These are phyloP conservation scores for Teunomyces lycoperdinae DNA, from an alignment of 805 yeast species.

Conservation along the genomic window DNA sequence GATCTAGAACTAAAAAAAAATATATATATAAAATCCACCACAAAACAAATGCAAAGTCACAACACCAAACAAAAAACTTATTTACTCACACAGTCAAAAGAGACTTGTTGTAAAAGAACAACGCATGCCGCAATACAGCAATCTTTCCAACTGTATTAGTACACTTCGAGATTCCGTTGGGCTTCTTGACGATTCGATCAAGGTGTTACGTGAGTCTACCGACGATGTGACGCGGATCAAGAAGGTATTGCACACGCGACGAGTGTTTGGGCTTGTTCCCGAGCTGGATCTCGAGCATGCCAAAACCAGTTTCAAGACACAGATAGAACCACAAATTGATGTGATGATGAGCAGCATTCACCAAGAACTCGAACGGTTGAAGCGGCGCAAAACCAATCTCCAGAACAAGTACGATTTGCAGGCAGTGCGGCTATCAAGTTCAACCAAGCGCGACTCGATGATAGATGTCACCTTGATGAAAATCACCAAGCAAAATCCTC, in stretches of 20 bases:
- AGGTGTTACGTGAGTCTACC: conserved; percentile 32
- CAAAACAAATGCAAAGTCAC: background rate
- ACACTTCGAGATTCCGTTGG: conserved; percentile 33
- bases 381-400: conserved; percentile 30
- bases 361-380: conserved; percentile 29
- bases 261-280: conserved; percentile 51
- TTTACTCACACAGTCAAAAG: background rate
- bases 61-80: background rate
- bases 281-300: conserved; percentile 45
- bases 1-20: background rate
- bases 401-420: conserved; percentile 40
- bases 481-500: conserved; percentile 12
- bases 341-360: conserved; percentile 29
- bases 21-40: background rate
- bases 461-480: conserved; percentile 9
- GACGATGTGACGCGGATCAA: conserved; percentile 40
- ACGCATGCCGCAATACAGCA: conserved; percentile 4
- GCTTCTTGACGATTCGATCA: conserved; percentile 31
- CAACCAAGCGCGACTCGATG: conserved; percentile 8
- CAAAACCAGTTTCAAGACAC: conserved; percentile 31
- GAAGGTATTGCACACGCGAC: conserved; percentile 40
- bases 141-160: conserved; percentile 23
- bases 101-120: too few relatives aligned
- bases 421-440: conserved; percentile 31
- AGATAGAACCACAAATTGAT: conserved; percentile 42